Conservation (phyloP, 2,329 filamentous ascomycete genomes). For the Xylaria sp. region DNA sequence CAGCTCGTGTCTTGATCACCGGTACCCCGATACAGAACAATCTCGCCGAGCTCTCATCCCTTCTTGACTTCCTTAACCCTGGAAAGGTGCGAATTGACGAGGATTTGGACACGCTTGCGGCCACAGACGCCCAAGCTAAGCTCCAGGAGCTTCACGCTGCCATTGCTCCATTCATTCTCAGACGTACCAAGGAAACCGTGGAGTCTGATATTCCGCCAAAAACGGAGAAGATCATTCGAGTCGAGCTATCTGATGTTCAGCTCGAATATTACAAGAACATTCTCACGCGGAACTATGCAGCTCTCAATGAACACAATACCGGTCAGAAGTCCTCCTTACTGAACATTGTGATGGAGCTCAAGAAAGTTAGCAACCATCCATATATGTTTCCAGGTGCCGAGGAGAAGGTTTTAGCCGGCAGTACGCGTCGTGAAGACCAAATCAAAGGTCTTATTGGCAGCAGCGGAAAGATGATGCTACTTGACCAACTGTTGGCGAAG, state of each 20-base stretch:
- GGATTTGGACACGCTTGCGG: constrained; percentile 73
- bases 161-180: constrained; percentile 90
- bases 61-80: constrained; percentile 97
- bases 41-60: constrained; percentile 80
- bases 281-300: constrained; percentile 90
- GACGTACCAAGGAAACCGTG: constrained; percentile 94
- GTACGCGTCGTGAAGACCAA: constrained; percentile 77
- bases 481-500: constrained; percentile 92
- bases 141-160: constrained; percentile 77
- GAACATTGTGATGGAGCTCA: constrained; percentile 99
- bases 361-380: constrained; percentile 98
- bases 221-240: constrained; percentile 97
- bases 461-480: constrained; percentile 99
- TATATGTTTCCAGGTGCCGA: constrained; percentile 97
- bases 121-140: constrained; percentile 78
- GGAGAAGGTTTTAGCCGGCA: constrained; percentile 77
- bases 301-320: constrained; percentile 80
- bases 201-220: constrained; percentile 95
- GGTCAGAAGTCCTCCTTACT: constrained; percentile 92
- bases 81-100: constrained; percentile 87
- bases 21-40: constrained; percentile 98
- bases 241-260: constrained; percentile 93
- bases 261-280: constrained; percentile 99
- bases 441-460: constrained; percentile 91
- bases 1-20: constrained; percentile 87